Evolutionary conservation across 306 rosid species (phyloP).

Genomic region (Mimosa pudica): DNA sequence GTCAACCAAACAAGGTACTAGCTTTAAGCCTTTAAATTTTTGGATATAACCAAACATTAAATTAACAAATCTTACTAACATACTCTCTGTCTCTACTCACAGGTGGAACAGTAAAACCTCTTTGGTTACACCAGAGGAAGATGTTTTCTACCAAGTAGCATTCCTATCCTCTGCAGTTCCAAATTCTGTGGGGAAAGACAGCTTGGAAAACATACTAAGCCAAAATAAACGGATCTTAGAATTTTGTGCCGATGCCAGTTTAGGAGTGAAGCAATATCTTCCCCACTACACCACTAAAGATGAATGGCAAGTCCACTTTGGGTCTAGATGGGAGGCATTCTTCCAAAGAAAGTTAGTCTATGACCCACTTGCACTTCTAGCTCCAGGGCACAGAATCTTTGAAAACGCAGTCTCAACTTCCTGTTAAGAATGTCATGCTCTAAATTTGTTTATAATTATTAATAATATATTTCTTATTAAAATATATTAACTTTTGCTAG

Average conservation of each 20-base stretch:
- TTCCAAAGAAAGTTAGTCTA: constrained; percentile 63
- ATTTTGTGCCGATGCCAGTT: constrained; percentile 48
- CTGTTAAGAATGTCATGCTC: constrained; percentile 27
- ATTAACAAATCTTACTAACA: not conserved
- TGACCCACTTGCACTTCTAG: constrained; percentile 90
- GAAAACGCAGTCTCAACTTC: constrained; percentile 59
- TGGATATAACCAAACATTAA: not conserved
- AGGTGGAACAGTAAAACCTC: constrained; percentile 90
- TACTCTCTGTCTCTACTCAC: constrained; percentile 19
- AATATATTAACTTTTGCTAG: not conserved
- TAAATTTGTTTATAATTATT: not conserved
- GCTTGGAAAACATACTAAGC: constrained; percentile 58
- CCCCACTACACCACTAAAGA: constrained; percentile 70
- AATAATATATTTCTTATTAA: not conserved
- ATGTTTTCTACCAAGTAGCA: constrained; percentile 76
- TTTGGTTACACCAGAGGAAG: constrained; percentile 87
- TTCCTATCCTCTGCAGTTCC: constrained; percentile 80
- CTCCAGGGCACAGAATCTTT: constrained; percentile 93
- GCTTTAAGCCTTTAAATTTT: not conserved
- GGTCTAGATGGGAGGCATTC: constrained; percentile 66
- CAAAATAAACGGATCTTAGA: constrained; percentile 75
- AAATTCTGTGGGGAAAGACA: constrained; percentile 58
- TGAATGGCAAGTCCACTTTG: constrained; percentile 89
- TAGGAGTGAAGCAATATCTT: constrained; percentile 78
- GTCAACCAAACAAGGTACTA: constrained; percentile 83